Evolutionary conservation across 225 moss, liverwort and hornwort genomes (phyloP), one percentile per base, ranked within the genome.

Genomic region (Pseudoscleropodium purum): DNA sequence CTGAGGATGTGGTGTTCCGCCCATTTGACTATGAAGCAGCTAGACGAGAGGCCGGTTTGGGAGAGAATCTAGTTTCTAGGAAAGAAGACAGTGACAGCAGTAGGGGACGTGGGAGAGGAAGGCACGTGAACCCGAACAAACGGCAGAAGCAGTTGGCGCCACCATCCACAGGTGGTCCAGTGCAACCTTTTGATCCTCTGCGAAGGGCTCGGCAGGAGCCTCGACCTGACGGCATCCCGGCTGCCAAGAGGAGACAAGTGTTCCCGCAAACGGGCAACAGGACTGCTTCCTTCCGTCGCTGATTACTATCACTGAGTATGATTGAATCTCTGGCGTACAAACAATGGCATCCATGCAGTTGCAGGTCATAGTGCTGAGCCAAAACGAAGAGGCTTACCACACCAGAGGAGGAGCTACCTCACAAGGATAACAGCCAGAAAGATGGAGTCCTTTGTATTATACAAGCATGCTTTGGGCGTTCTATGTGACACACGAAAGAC

Each of bases 181-280:
- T 90, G 89, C 92, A 94, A 87, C 91, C 95, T 72, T 98, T 97
- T 90, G 97, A 98, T 79, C 96, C 97, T 70, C 85, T 97, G 41
- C 91, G 97, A 79, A 93, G 96, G 90, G 91, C 75, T 39, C 95
- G 96, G 73, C 92, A 92, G 88, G 96, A 98, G 49, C 97, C 96
- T 63, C 95, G 95, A 68, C 97, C 97, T 36, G 96, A 94, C 51
- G 98, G 97, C 76, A 95, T 97, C 57, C 91, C 90, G 33, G 91
- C 95, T 57, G 95, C 96, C 60, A 96, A 94, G 89, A 92, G 98
- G 62, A 95, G 98, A 64, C 98, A 98, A 91, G 98, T 98, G 65
- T 98, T 94, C 84, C 95, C 97, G 79, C 94, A 95, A 89, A 85
- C 93, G 70, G 98, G 98, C 64, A 98, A 98, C 89, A 92, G 98